These are phyloP conservation scores for Oryza glumipatula DNA, from an alignment of 176 grass and related monocot species.

Conservation along the genomic window DNA sequence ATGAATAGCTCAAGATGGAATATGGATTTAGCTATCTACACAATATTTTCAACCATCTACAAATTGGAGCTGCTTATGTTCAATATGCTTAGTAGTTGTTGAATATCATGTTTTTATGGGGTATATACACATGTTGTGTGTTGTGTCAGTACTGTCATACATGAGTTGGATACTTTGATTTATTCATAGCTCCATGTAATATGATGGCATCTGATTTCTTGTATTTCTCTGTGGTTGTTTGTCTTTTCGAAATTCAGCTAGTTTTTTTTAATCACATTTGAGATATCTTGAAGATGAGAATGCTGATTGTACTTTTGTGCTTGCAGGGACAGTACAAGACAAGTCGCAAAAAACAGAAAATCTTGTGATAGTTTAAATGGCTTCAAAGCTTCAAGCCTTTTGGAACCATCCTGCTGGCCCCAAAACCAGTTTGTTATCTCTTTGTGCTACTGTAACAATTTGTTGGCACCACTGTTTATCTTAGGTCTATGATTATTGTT, in stretches of 20 bases:
- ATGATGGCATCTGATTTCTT: neutral
- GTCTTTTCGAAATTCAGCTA: neutral
- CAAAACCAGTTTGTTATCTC: constrained; percentile 72
- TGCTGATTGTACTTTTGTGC: neutral
- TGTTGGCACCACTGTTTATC: neutral
- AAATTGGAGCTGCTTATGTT: neutral
- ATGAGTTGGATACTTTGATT: neutral
- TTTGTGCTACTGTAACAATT: neutral
- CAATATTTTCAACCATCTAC: neutral
- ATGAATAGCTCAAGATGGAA: neutral
- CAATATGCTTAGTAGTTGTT: neutral
- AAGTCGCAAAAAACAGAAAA: constrained; percentile 24
- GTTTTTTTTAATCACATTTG: neutral
- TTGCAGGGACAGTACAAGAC: constrained; percentile 38
- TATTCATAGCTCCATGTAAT: neutral
- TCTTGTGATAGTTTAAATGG: constrained; percentile 43
- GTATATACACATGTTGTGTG: neutral
- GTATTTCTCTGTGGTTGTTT: neutral
- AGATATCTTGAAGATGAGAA: neutral
- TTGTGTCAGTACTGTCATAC: neutral
- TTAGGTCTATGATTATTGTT: neutral
- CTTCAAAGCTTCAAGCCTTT: constrained; percentile 84
- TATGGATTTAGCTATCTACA: neutral
- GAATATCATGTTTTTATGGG: neutral
- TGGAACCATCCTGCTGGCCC: constrained; percentile 96